phyloP scores from a whole-genome alignment of 2,329 filamentous ascomycete species.

The Aspergillus pseudotamarii region DNA sequence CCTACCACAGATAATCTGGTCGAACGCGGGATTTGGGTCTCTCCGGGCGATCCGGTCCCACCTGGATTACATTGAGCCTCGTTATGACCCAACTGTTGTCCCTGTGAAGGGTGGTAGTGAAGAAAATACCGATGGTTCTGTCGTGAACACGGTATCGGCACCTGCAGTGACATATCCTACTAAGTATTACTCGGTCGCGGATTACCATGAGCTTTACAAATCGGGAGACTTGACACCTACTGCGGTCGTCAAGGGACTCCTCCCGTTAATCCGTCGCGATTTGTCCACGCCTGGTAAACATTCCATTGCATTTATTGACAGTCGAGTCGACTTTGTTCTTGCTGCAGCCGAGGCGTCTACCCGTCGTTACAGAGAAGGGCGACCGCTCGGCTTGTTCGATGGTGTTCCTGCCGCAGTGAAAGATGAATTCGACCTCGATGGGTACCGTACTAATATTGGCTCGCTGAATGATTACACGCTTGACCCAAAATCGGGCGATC shows the following conservation, averaged over 20 bases:
- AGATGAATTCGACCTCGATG: conserved; percentile 69
- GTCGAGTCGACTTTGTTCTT: conserved; percentile 60
- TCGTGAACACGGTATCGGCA: neutral
- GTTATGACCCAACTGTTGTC: conserved; percentile 53
- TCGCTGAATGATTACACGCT: conserved; percentile 57
- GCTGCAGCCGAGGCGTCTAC: conserved; percentile 70
- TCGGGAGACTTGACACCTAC: conserved; percentile 67
- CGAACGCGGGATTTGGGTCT: conserved; percentile 63
- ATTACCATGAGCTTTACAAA: conserved; percentile 73
- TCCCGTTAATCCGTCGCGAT: conserved; percentile 66
- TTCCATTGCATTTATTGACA: conserved; percentile 67
- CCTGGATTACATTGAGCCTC: conserved; percentile 52
- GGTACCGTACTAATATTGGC: conserved; percentile 65
- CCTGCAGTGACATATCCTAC: conserved; percentile 20
- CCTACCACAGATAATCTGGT: conserved; percentile 64
- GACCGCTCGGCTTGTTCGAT: conserved; percentile 68
- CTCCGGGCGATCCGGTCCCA: conserved; percentile 52
- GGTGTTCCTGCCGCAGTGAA: conserved; percentile 78
- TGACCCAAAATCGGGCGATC: conserved; percentile 34
- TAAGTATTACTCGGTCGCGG: conserved; percentile 64
- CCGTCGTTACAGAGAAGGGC: conserved; percentile 64
- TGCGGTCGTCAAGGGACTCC: conserved; percentile 66
- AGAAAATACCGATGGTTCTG: neutral
- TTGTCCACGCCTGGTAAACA: conserved; percentile 58
- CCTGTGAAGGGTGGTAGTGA: conserved; percentile 7